Conservation (phyloP, 2,329 filamentous ascomycete species). For the Didymella arachidicola region DNA sequence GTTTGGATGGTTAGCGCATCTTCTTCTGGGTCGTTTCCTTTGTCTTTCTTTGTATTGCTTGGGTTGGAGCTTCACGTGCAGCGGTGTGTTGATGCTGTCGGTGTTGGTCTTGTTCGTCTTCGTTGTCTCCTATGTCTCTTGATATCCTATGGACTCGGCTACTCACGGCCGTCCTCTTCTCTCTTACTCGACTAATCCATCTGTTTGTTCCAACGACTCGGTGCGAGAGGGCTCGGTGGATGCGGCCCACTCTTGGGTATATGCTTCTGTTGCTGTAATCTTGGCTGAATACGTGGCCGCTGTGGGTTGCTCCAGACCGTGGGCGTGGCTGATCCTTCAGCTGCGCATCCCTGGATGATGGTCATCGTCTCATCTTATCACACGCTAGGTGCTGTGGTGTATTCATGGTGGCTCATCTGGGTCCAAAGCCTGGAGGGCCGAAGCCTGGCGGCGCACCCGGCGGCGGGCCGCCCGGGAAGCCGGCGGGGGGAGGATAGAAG, state of each 20-base stretch:
- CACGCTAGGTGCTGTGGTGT: background rate
- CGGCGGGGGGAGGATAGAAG: constrained; percentile 39
- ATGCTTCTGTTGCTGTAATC: background rate
- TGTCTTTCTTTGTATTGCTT: background rate
- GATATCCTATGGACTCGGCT: constrained; percentile 11
- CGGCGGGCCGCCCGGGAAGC: constrained; percentile 35
- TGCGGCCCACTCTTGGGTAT: background rate
- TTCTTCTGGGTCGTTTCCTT: constrained; percentile 2
- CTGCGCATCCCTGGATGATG: background rate
- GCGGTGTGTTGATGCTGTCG: background rate
- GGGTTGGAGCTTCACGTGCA: background rate
- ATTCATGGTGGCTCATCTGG: constrained; percentile 5
- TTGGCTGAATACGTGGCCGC: background rate
- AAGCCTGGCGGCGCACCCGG: constrained; percentile 23
- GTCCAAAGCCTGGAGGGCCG: constrained; percentile 26
- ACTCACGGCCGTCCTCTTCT: background rate
- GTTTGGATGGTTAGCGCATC: constrained; percentile 5
- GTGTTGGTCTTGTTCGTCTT: background rate
- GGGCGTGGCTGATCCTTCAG: background rate
- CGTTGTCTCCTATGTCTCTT: constrained; percentile 16
- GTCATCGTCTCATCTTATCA: background rate
- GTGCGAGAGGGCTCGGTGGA: background rate
- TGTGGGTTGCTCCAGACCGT: background rate
- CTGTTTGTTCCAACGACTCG: background rate
- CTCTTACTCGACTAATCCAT: background rate